Evolutionary conservation across 805 yeast genomes (phyloP).

Genomic region (Naumovozyma castellii): DNA sequence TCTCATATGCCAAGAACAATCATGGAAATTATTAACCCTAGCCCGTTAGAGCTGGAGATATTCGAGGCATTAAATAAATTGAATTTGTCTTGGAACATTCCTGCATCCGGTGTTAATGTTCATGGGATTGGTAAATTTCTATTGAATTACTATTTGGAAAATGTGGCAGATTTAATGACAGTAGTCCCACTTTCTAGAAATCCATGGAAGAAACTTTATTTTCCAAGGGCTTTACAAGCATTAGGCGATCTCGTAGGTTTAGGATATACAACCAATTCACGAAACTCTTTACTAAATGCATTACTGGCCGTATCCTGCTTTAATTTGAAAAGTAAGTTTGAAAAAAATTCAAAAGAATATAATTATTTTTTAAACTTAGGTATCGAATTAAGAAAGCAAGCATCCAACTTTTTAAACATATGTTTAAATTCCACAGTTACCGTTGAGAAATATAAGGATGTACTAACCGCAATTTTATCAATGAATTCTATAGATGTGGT

Average conservation of each 20-base stretch:
- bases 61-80: slow-evolving; percentile 6
- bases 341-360: slow-evolving; percentile 58
- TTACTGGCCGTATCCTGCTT: slow-evolving; percentile 74
- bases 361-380: slow-evolving; percentile 64
- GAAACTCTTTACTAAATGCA: slow-evolving; percentile 71
- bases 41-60: slow-evolving; percentile 11
- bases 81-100: slow-evolving; percentile 33
- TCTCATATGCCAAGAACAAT: slow-evolving; percentile 18
- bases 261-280: slow-evolving; percentile 66
- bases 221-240: slow-evolving; percentile 74
- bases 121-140: slow-evolving; percentile 65
- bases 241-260: slow-evolving; percentile 69
- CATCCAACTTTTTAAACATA: slow-evolving; percentile 53
- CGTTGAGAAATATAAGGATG: slow-evolving; percentile 70
- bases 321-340: slow-evolving; percentile 64
- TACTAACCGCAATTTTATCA: slow-evolving; percentile 69
- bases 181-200: slow-evolving; percentile 63
- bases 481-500: slow-evolving; percentile 85
- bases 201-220: slow-evolving; percentile 83
- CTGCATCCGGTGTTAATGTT: slow-evolving; percentile 52
- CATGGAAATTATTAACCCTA: slow-evolving; percentile 13
- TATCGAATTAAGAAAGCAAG: slow-evolving; percentile 63
- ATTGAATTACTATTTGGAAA: slow-evolving; percentile 59
- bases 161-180: slow-evolving; percentile 73
- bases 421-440: slow-evolving; percentile 45